These are phyloP conservation scores for Colletotrichum paranaense DNA, from an alignment of 2,329 filamentous ascomycete genomes.

Conservation along the genomic window DNA sequence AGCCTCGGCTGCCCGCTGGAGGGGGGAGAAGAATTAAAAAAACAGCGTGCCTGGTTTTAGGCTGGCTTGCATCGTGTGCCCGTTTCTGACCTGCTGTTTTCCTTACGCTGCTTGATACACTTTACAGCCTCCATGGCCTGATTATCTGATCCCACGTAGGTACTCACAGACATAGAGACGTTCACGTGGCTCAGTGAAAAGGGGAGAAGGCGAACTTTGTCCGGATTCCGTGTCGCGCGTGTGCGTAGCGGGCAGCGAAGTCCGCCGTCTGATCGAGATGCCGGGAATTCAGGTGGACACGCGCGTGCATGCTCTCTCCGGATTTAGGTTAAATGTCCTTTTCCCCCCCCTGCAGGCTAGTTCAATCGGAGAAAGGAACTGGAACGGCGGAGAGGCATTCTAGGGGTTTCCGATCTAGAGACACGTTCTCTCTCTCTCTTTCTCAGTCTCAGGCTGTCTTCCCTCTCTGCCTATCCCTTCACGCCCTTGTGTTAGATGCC, in stretches of 20 bases:
- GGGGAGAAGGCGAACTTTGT: too few relatives aligned
- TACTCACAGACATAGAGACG: constrained; percentile 11
- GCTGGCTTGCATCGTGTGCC: too few relatives aligned
- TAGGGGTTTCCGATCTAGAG: neutral
- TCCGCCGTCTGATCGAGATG: neutral
- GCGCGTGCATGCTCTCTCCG: neutral
- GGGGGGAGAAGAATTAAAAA: too few relatives aligned
- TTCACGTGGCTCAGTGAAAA: too few relatives aligned
- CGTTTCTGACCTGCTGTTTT: neutral
- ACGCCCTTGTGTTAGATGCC: neutral
- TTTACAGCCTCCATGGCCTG: constrained; percentile 17
- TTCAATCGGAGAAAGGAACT: neutral
- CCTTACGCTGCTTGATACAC: neutral
- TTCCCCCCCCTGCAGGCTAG: neutral
- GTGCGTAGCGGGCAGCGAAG: neutral
- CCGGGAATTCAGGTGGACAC: neutral
- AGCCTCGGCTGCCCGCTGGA: constrained; percentile 12
- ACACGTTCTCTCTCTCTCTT: neutral
- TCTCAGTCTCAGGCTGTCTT: too few relatives aligned
- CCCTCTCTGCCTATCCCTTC: neutral
- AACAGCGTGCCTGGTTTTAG: too few relatives aligned
- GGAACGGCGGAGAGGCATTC: neutral
- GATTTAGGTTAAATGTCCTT: neutral
- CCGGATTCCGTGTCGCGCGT: neutral
- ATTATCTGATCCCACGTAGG: constrained; percentile 10